These are phyloP conservation scores for Auricularia sp. DNA, from an alignment of 768 basidiomycete genomes.

Conservation along the genomic window DNA sequence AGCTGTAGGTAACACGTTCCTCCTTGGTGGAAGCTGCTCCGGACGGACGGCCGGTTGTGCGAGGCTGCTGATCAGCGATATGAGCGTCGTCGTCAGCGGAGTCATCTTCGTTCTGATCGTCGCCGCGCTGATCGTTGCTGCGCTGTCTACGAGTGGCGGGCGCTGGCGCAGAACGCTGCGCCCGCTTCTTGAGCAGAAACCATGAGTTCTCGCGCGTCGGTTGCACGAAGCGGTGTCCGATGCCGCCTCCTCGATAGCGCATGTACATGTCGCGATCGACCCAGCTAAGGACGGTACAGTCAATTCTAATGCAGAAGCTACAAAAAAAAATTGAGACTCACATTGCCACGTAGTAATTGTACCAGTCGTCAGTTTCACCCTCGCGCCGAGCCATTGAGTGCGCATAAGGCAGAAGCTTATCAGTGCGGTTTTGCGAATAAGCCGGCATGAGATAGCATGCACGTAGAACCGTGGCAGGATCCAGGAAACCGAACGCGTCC, in stretches of 20 bases:
- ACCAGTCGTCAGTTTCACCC: not conserved
- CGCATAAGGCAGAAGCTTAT: not conserved
- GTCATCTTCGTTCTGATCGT: not conserved
- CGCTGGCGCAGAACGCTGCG: not conserved
- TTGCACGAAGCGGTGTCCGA: slow-evolving; percentile 19
- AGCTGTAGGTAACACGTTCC: not conserved
- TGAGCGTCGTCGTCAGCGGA: not conserved
- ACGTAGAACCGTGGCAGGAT: slow-evolving; percentile 15
- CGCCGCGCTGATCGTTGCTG: not conserved
- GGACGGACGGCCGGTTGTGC: no score
- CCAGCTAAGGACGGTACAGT: slow-evolving; percentile 14
- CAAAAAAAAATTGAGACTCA: not conserved
- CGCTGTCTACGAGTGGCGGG: not conserved
- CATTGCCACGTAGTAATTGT: not conserved
- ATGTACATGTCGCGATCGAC: slow-evolving; percentile 26
- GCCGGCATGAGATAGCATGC: slow-evolving; percentile 14
- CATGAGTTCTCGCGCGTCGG: not conserved
- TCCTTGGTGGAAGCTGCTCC: not conserved
- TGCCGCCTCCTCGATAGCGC: slow-evolving; percentile 18
- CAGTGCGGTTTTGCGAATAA: not conserved
- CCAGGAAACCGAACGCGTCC: slow-evolving; percentile 16
- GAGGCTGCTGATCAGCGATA: no score
- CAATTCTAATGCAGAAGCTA: not conserved
- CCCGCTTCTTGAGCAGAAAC: not conserved
- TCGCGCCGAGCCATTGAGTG: not conserved